phyloP scores from a whole-genome alignment of 306 rosid species.

The Dryas octopetala region DNA sequence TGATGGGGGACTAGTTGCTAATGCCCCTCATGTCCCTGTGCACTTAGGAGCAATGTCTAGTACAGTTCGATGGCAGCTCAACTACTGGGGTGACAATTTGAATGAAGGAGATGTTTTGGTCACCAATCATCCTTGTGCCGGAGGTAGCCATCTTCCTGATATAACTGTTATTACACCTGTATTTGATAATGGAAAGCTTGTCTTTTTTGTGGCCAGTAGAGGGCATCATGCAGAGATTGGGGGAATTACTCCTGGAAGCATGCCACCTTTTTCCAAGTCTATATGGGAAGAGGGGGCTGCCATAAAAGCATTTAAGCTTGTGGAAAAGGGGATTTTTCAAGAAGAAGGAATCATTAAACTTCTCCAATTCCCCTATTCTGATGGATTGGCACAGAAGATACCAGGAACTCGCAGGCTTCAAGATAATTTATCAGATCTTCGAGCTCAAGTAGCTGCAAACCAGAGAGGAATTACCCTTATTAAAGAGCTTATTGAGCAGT shows the following conservation, averaged over 20 bases:
- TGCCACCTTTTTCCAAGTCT: conserved; percentile 91
- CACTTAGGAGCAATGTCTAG: conserved; percentile 97
- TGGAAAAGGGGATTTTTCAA: conserved; percentile 74
- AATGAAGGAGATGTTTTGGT: conserved; percentile 92
- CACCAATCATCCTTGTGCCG: conserved; percentile 93
- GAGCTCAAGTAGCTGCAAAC: conserved; percentile 92
- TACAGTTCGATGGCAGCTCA: conserved; percentile 88
- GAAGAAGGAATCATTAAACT: conserved; percentile 76
- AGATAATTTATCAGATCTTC: conserved; percentile 93
- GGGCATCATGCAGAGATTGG: conserved; percentile 98
- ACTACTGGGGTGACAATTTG: conserved; percentile 68
- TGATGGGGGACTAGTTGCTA: conserved; percentile 90
- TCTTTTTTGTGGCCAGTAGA: conserved; percentile 87
- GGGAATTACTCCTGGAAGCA: conserved; percentile 93
- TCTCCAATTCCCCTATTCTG: conserved; percentile 61
- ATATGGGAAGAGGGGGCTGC: conserved; percentile 96
- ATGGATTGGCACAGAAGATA: conserved; percentile 45
- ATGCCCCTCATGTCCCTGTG: conserved; percentile 94
- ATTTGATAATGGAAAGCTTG: conserved; percentile 63
- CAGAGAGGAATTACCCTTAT: conserved; percentile 84
- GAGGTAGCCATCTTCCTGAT: conserved; percentile 98
- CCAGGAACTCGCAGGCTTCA: conserved; percentile 84
- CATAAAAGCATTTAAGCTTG: conserved; percentile 88
- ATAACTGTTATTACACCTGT: conserved; percentile 92
- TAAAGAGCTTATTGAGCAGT: conserved; percentile 79